Percentiles rank a stretch among this genome's conserved stretches.
These are phyloP conservation scores for Podaxis sp. DNA, from an alignment of 768 basidiomycete genomes.

Conservation along the genomic window DNA sequence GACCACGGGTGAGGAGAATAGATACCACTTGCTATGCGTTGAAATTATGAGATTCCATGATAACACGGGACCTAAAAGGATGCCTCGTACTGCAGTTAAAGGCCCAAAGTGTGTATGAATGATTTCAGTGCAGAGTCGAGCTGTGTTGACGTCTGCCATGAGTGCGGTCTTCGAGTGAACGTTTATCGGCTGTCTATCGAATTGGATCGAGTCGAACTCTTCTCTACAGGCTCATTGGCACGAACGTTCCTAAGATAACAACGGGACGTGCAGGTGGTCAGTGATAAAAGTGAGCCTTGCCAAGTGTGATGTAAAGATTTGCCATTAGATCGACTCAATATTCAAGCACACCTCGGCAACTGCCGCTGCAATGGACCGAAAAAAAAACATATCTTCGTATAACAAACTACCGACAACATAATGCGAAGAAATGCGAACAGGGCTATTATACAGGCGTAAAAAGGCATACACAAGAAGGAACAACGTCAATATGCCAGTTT, in stretches of 20 bases:
- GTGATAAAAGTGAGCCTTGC: neutral
- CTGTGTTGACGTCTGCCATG: slow-evolving; percentile 69
- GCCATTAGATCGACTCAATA: neutral
- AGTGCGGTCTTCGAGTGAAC: neutral
- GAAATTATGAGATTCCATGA: slow-evolving; percentile 9
- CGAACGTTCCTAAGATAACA: neutral
- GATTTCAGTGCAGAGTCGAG: slow-evolving; percentile 60
- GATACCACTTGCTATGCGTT: slow-evolving; percentile 65
- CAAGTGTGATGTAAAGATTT: neutral
- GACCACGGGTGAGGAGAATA: slow-evolving; percentile 76
- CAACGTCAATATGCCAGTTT: neutral
- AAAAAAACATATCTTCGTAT: neutral
- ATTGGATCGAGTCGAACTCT: neutral
- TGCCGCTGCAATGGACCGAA: neutral
- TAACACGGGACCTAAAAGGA: neutral
- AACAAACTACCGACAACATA: neutral
- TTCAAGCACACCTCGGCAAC: neutral
- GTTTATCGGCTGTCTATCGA: neutral
- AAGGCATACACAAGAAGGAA: neutral
- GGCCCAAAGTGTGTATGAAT: slow-evolving; percentile 66
- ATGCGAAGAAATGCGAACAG: neutral
- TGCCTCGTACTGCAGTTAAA: slow-evolving; percentile 51
- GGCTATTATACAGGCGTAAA: neutral
- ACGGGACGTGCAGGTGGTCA: neutral
- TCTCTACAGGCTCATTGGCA: neutral